Evolutionary conservation across 2,329 filamentous ascomycete genomes (phyloP).

Genomic region (Madurella mycetomatis): DNA sequence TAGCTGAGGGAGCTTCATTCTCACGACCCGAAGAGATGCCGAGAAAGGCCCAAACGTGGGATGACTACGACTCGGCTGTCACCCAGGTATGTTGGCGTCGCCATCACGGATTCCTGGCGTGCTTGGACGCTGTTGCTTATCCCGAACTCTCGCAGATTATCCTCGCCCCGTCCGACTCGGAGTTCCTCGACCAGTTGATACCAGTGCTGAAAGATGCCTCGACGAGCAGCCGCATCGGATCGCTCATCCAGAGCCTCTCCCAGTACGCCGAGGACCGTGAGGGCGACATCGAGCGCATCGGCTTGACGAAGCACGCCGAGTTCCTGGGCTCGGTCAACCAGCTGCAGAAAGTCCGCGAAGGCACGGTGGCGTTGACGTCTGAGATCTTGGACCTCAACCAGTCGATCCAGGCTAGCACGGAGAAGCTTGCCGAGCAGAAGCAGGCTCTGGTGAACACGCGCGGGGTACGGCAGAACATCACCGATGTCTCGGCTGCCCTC

Average conservation of each 20-base stretch:
- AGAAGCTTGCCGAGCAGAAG: slow-evolving; percentile 91
- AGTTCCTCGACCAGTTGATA: slow-evolving; percentile 94
- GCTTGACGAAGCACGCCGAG: slow-evolving; percentile 92
- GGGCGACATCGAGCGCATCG: slow-evolving; percentile 87
- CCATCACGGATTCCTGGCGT: neutral
- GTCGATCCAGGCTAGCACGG: slow-evolving; percentile 90
- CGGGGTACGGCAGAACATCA: slow-evolving; percentile 89
- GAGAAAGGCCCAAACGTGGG: slow-evolving; percentile 42
- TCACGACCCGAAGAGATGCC: slow-evolving; percentile 34
- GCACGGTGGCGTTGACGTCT: slow-evolving; percentile 79
- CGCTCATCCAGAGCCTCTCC: slow-evolving; percentile 72
- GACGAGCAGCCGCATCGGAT: slow-evolving; percentile 64
- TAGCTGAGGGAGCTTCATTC: slow-evolving; percentile 7
- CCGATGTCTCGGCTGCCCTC: slow-evolving; percentile 82
- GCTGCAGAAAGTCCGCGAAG: slow-evolving; percentile 85
- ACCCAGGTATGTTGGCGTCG: slow-evolving; percentile 36
- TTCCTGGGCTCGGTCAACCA: slow-evolving; percentile 93
- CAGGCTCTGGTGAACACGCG: slow-evolving; percentile 89
- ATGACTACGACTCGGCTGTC: slow-evolving; percentile 45
- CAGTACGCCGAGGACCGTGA: slow-evolving; percentile 85
- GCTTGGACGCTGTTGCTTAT: neutral
- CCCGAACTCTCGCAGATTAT: slow-evolving; percentile 63
- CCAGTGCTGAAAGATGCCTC: slow-evolving; percentile 90
- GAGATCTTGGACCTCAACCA: slow-evolving; percentile 92
- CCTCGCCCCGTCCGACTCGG: slow-evolving; percentile 81